Percentiles rank a stretch among this genome's conserved stretches.
phyloP scores from a whole-genome alignment of 2,329 filamentous ascomycete genomes.

The Paracorniculantispora psalliotae region DNA sequence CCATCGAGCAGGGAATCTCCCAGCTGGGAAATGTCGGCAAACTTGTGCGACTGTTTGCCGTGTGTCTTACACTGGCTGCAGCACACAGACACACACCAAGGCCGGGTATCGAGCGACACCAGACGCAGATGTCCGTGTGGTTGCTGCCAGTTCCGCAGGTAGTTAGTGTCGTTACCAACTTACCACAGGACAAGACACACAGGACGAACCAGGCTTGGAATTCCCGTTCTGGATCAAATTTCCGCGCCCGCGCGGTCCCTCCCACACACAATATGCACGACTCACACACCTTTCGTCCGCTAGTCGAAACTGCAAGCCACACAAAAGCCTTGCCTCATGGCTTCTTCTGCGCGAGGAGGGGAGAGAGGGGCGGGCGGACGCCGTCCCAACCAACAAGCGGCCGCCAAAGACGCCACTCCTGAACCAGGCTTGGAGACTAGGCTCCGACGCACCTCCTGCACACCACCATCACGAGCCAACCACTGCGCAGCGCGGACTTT shows the following conservation, averaged over 20 bases:
- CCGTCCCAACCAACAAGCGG: neutral
- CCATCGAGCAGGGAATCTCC: neutral
- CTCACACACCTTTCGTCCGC: neutral
- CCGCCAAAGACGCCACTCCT: conserved; percentile 5
- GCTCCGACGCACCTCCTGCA: neutral
- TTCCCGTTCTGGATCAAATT: conserved; percentile 5
- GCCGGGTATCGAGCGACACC: neutral
- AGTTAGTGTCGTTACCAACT: no score
- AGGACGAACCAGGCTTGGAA: no score
- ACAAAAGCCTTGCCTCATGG: neutral
- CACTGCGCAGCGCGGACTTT: neutral
- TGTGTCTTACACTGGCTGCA: neutral
- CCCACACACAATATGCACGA: no score
- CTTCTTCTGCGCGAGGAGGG: neutral
- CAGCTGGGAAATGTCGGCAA: neutral
- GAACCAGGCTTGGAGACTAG: neutral
- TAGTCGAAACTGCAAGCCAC: neutral
- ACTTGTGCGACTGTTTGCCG: neutral
- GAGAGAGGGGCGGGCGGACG: neutral
- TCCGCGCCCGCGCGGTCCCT: neutral
- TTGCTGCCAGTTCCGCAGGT: neutral
- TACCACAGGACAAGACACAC: no score
- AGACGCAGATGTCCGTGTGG: neutral
- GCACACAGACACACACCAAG: neutral
- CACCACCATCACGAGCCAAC: conserved; percentile 1